Evolutionary conservation across 164 flowering plant species (phyloP).

Genomic region (Berberis thunbergii): DNA sequence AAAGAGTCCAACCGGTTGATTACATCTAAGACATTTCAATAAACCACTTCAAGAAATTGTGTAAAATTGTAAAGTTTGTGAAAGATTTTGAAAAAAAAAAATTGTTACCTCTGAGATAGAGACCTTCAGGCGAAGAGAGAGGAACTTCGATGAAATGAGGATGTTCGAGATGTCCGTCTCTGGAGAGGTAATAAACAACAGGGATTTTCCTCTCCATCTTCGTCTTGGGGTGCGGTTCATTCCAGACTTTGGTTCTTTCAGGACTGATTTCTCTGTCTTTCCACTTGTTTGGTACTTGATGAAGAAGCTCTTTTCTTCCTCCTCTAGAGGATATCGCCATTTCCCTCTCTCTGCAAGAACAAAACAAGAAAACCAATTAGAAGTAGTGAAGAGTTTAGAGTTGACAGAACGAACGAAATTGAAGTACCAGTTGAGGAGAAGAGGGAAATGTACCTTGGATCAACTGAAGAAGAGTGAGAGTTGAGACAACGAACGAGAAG

Average conservation of each 20-base stretch:
- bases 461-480: too few relatives aligned
- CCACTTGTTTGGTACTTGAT: slow-evolving; percentile 12
- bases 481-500: too few relatives aligned
- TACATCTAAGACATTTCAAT: slow-evolving; percentile 48
- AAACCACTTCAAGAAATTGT: neutral
- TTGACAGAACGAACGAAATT: neutral
- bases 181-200: slow-evolving; percentile 78
- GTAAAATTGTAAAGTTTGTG: neutral
- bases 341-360: slow-evolving; percentile 1
- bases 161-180: slow-evolving; percentile 86
- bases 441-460: too few relatives aligned
- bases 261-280: slow-evolving; percentile 24
- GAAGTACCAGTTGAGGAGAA: too few relatives aligned
- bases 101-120: slow-evolving; percentile 38
- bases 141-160: slow-evolving; percentile 98
- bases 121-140: slow-evolving; percentile 67
- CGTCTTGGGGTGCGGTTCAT: slow-evolving; percentile 19
- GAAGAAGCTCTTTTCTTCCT: slow-evolving; percentile 12
- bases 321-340: slow-evolving; percentile 27
- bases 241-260: slow-evolving; percentile 33
- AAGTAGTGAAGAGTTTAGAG: neutral
- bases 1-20: slow-evolving; percentile 58
- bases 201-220: slow-evolving; percentile 34
- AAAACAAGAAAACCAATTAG: neutral
- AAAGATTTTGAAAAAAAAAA: neutral